A percentile compares a stretch with the other conserved stretches of the same genome.
Evolutionary conservation across 2,329 filamentous ascomycete species (phyloP).

Genomic region (Aspergillus hiratsukae): DNA sequence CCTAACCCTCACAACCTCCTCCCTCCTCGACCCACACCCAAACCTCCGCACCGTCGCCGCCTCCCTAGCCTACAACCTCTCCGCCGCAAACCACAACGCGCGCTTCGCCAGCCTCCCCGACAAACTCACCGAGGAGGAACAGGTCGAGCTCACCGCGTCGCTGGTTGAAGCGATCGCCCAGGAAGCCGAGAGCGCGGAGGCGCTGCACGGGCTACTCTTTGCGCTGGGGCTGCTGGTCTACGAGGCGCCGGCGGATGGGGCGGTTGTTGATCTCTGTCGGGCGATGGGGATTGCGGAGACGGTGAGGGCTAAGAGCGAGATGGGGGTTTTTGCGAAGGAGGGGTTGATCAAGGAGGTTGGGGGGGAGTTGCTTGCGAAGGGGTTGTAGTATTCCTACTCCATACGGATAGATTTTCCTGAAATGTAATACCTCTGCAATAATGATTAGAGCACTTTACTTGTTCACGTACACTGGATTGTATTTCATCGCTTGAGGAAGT

Average conservation of each 20-base stretch:
- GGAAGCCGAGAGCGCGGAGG: conserved; percentile 57
- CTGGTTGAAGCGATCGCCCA: conserved; percentile 67
- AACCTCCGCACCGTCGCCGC: conserved; percentile 77
- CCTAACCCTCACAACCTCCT: conserved; percentile 67
- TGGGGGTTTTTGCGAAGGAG: conserved; percentile 54
- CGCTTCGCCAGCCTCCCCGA: conserved; percentile 56
- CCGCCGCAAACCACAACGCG: conserved; percentile 63
- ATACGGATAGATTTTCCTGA: neutral
- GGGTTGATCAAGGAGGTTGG: conserved; percentile 52
- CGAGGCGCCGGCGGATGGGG: conserved; percentile 63
- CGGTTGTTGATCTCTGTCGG: conserved; percentile 72
- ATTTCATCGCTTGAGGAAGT: no score
- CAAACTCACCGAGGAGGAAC: conserved; percentile 61
- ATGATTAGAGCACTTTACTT: neutral
- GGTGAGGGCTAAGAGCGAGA: conserved; percentile 52
- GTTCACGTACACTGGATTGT: neutral
- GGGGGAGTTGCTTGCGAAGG: conserved; percentile 31
- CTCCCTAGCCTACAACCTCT: conserved; percentile 78
- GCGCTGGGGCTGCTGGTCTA: conserved; percentile 74
- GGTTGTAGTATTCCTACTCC: conserved; percentile 18
- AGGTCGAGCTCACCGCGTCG: conserved; percentile 77
- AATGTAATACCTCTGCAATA: neutral
- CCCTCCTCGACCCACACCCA: conserved; percentile 72
- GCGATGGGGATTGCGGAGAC: conserved; percentile 70
- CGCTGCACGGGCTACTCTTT: conserved; percentile 70